Base-by-base conservation (phyloP, 2,329 filamentous ascomycete genomes). In the Sporothrix variecibatus region DNA sequence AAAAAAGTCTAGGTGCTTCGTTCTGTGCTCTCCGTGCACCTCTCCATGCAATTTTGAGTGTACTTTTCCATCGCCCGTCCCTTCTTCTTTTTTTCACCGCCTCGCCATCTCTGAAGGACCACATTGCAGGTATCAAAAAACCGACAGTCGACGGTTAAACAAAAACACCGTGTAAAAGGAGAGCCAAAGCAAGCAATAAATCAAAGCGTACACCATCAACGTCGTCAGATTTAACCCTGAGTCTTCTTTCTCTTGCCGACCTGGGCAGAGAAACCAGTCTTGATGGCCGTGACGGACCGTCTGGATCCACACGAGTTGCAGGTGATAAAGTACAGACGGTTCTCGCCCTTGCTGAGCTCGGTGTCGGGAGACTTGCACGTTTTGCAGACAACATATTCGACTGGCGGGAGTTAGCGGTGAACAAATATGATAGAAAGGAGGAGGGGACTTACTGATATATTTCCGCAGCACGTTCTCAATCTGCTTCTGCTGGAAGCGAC, bases 221-320 rank as follows among this genome's bases (percentile, higher is more conserved):
- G n/a, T 4, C 20, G 17, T 4, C 23, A 34, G 34, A 8, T 77
- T 88, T 94, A 97, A 84, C 88, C 93, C 84, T 94, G 90, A 87
- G 94, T 93, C 90, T 97, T 97, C 89, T 91, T 96, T 89, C 96
- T 93, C 93, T 98, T 98, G 84, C 96, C 96, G 84, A 99, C 93
- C 86, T 98, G 96, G 84, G 96, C 96, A 81, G 95, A 97, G 94
- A 99, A 99, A 94, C 96, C 96, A 76, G 94, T 97, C 92, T 99
- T 99, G 92, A 99, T 99, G 79, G 96, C 95, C 75, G 94, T 94
- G 82, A 98, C 95, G 81, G 91, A 94, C 82, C 95, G 92, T 85
- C 95, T 88, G 71, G 91, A 93, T 77, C 92, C 91, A 80, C 92
- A 94, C 17, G 76, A 77, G 77, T 78, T 78, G 76, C 77, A 77